Evolutionary conservation across 148 eudicot species (phyloP), one percentile per base, ranked within the genome.

Genomic region (Rhododendron kiyosumense): DNA sequence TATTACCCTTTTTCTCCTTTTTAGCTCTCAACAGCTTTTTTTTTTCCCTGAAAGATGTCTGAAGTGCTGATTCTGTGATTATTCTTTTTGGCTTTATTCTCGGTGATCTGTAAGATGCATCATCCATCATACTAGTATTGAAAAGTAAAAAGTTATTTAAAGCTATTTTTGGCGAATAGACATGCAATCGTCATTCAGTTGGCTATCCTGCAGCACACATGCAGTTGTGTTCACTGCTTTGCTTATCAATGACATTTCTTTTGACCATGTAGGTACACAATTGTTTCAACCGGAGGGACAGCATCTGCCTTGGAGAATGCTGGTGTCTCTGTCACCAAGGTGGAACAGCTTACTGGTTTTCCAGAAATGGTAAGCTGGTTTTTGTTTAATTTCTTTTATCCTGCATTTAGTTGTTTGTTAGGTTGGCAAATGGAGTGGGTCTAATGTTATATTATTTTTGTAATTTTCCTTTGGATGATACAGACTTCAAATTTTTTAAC

Each of bases 281-380:
- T 95, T 86, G 92, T 97, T 83, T 97, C 99, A 85, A 97, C 99
- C 28, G 99, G 98, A 90, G 99, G 99, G 88, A 97, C 98, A 77
- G 95, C 99, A 81, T 93, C 96, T 88, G 90, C 96, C 57, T 87
- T 97, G 89, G 98, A 93, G 85, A 89, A 85, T 85, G 88, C 89
- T 86, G 98, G 99, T 57, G 92, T 95, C 10, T 85, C 96, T 83
- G 99, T 97, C 46, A 95, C 98, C 84, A 94, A 92, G 90, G 99
- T 97, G 86, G 99, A 97, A 89, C 90, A 95, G 73, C 83, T 97
- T 43, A 97, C 99, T 67, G 54, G 78, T 83, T 97, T 97, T 84
- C 99, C 99, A 48, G 99, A 97, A 91, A 97, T 97, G 99, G 99
- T 95, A 71, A 89, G 92, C 63, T 73, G n/a, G 61, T 69, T 36